Base-by-base conservation (phyloP, 768 basidiomycete species). In the Suillus cothurnatus region DNA sequence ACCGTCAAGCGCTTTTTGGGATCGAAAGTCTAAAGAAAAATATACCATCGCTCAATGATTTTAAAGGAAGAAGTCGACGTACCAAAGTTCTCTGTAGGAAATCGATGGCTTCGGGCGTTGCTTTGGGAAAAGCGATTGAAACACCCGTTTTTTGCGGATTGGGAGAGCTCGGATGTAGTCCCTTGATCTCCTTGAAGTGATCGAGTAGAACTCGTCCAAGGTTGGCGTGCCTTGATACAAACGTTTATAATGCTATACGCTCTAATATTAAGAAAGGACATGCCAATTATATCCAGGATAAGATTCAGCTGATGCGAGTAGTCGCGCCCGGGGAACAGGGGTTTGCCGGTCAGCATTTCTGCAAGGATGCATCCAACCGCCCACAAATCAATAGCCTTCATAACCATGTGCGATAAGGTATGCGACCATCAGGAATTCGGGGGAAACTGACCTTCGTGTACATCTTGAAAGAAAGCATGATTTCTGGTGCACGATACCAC, bases 381-480 rank as follows among this genome's bases (percentile, higher is more conserved):
- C 90, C 89, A 91, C 66, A 90, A 80, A 72, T 91, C 90, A 66
- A 91, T 86, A n/a, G 87, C 86, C 85, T 84, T 64, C 67, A 38
- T 23, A 58, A 57, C 64, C 63, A 31, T 61, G 32, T 39, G 39
- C 41, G 57, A 62, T 34, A 15, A 43, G 39, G 26, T 8, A 67
- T 68, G 31, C 67, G 62, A 49, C 67, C 32, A 67, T 66, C 55
- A n/a, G 52, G 68, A 23, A 62, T 69, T 45, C 57, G 38, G 47
- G 61, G 45, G 28, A 39, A 43, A 32, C 67, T 23, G 67, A 87
- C 89, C 81, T 89, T 89, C 64, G 88, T 89, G 74, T 91, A 90
- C 88, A 91, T 91, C 80, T 94, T 93, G 86, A 95, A 95, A 4
- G 91, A 93, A 61, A 95, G 82, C 94, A 97, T 97, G 73, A 96